These are phyloP conservation scores for Trichophyton verrucosum DNA, from an alignment of 2,329 filamentous ascomycete genomes.

Conservation along the genomic window DNA sequence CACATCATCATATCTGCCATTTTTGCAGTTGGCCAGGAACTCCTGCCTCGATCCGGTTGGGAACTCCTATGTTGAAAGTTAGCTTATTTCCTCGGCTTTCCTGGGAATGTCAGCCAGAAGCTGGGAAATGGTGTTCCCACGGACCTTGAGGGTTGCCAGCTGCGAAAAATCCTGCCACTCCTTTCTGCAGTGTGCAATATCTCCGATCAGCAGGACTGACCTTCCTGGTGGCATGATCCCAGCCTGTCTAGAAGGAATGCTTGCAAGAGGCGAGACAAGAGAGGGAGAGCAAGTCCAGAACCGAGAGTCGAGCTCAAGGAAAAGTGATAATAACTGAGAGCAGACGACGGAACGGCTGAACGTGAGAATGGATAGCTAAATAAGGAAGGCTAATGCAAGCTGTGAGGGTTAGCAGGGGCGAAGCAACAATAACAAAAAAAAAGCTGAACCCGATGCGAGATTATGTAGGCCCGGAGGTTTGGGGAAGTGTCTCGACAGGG, in stretches of 20 bases:
- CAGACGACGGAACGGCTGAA: not conserved
- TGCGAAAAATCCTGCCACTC: constrained; percentile 34
- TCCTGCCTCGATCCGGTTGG: constrained; percentile 41
- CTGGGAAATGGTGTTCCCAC: not conserved
- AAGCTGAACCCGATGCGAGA: constrained; percentile 1
- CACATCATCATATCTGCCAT: constrained; percentile 44
- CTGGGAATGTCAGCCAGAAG: not conserved
- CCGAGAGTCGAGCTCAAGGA: not conserved
- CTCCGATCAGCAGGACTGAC: constrained; percentile 35
- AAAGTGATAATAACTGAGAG: not conserved
- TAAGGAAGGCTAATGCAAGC: not conserved
- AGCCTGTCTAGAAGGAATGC: not conserved
- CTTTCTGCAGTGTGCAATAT: constrained; percentile 30
- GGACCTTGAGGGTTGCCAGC: constrained; percentile 31
- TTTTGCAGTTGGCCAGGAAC: constrained; percentile 43
- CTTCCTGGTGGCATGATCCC: constrained; percentile 23
- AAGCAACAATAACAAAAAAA: not conserved
- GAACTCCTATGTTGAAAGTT: constrained; percentile 35
- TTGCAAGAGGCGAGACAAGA: not conserved
- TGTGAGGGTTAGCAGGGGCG: not conserved
- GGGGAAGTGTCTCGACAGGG: not conserved
- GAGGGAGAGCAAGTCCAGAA: no score
- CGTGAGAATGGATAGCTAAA: constrained; percentile 1
- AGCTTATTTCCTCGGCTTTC: not conserved
- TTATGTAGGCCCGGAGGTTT: not conserved